Base-by-base conservation (phyloP, 1,284 basidiomycete genomes). In the Pisolithus thermaeus region DNA sequence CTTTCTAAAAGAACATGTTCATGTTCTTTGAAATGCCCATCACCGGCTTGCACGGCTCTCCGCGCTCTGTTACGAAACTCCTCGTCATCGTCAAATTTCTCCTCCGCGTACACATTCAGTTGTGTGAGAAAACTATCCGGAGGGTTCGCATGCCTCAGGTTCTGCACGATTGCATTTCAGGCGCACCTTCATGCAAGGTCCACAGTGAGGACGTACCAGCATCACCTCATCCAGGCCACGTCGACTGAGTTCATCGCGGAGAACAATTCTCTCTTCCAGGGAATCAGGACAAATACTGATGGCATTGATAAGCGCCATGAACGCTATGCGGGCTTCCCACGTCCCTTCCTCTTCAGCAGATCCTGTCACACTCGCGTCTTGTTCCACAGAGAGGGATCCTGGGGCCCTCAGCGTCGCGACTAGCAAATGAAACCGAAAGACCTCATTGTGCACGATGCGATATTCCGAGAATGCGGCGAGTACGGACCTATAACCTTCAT, bases 11-110 rank as follows among this genome's bases (percentile, higher is more conserved):
- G 73, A 47, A 78, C 78, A 1, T 76, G 75, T 38, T 83, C 80
- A 1, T 76, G 77, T 6, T 64, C 62, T 8, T 70, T 63, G 20
- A 69, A 63, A 50, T 76, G 72, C 14, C 57, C 63, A 37, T 59
- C 59, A 43, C 59, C 64, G 49, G 65, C 59, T 38, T 62, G 62
- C 51, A 83, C 69, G n/a, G 79, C 60, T 56, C 65, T 70, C 12
- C 73, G 72, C 16, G 79, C 73, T 32, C 79, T 78, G 52, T 90
- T 84, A 18, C 83, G 80, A 66, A 92, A 76, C 50, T 93, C 89
- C 62, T 89, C 84, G 64, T 91, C 86, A 65, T 96, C 92, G 58
- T 93, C 91, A 47, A 87, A 88, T 60, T 91, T 90, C 65, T 94
- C 92, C 57, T 96, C 91, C 0, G 80, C 78, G 59, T 92, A 95